Base-by-base conservation (phyloP, 495 filamentous ascomycete species). In the Alectoria sarmentosa region DNA sequence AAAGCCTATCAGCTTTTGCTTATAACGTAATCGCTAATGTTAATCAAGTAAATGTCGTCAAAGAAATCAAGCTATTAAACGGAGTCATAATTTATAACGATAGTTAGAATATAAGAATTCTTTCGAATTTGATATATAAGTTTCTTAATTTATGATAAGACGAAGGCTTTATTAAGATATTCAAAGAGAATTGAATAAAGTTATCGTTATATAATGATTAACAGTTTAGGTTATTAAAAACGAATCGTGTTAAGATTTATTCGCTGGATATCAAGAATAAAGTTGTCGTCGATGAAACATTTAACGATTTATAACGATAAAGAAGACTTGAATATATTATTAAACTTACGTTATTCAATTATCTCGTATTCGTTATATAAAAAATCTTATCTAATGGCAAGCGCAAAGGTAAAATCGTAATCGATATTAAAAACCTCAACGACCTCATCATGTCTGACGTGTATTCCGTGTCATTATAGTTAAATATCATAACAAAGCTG, bases 401-500 rank as follows among this genome's bases (percentile, higher is more conserved):
- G 21, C n/a, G 41, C 6, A 70, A 70, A 36, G 58, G 58, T 13
- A n/a, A 63, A 2, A 49, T 59, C 11, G 66, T 70, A 19, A 54
- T 65, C 0, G 62, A 70, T 37, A 66, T 70, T 21, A 46, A 63
- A 49, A 59, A 48, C 4, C 36, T 65, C 2, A 70, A 70, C 44
- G 15, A 58, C 28, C 48, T 65, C 7, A 52, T 38, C 5, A 17
- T 61, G 0, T 54, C 46, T 23, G 69, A 69, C 30, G 37, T 56
- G 3, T 70, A 70, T 44, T 62, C 60, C 3, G 23, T 68, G 2
- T 56, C 62, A 6, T n/a, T 58, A 8, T 52, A 70, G 39, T 37
- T 36, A 15, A 63, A 70, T 2, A 59, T 68, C 21, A 58, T 66
- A 7, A 13, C 44, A 28, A n/a, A 21, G 11, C 36, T 64, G 52